Conservation (phyloP, 2,329 filamentous ascomycete genomes). For the Peltaster fructicola region DNA sequence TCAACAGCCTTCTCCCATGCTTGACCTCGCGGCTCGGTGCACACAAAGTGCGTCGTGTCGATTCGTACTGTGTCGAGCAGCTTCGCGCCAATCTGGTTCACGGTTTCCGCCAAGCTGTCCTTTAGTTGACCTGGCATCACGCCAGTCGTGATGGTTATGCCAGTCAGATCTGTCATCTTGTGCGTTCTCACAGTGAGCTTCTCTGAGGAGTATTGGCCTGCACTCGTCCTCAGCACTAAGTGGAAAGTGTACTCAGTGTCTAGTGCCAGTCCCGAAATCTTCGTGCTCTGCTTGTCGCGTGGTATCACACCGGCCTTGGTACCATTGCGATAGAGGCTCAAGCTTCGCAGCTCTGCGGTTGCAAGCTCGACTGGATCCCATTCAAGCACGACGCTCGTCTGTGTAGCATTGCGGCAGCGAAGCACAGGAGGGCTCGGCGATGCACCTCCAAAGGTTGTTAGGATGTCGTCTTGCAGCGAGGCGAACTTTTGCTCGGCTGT, state of each 20-base stretch:
- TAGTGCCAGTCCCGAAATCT: conserved; percentile 90
- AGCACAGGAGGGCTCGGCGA: conserved; percentile 63
- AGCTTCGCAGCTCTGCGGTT: conserved; percentile 74
- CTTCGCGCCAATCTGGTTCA: conserved; percentile 83
- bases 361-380: conserved; percentile 93
- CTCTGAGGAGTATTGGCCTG: conserved; percentile 71
- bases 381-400: conserved; percentile 95
- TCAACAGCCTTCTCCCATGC: conserved; percentile 94
- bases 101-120: conserved; percentile 55
- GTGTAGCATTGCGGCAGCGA: conserved; percentile 88
- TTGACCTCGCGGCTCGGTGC: conserved; percentile 74
- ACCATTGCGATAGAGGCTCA: conserved; percentile 86
- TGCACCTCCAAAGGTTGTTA: conserved; percentile 64
- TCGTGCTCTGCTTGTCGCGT: conserved; percentile 79
- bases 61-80: conserved; percentile 80
- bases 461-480: conserved; percentile 75
- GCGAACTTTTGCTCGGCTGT: conserved; percentile 61
- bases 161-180: conserved; percentile 95
- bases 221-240: conserved; percentile 74
- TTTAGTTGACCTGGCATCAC: conserved; percentile 57
- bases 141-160: conserved; percentile 85
- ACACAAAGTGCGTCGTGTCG: conserved; percentile 97
- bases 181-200: conserved; percentile 77
- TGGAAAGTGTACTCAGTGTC: conserved; percentile 95
- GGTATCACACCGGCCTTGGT: conserved; percentile 94